phyloP scores from a whole-genome alignment of 2,329 filamentous ascomycete species.

The Alternaria panax region DNA sequence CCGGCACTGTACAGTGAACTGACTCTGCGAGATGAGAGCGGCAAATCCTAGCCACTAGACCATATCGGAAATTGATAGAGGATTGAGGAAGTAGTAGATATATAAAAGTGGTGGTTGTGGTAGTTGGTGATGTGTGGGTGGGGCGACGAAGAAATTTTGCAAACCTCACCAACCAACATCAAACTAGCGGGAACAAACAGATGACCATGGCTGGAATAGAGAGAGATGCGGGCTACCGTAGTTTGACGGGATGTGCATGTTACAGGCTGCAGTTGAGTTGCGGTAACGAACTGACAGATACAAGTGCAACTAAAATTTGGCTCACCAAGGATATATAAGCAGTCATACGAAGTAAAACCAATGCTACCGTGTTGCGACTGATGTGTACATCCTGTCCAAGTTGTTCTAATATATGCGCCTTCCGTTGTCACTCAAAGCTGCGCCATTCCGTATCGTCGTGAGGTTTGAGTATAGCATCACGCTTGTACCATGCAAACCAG shows the following conservation, averaged over 20 bases:
- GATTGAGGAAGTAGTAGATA: fast-evolving
- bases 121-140: background rate
- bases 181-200: background rate
- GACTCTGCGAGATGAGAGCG: constrained; percentile 21
- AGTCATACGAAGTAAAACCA: background rate
- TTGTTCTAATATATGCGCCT: background rate
- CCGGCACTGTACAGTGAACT: constrained; percentile 18
- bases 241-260: background rate
- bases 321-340: background rate
- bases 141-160: background rate
- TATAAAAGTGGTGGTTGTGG: background rate
- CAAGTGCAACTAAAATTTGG: no score
- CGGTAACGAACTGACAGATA: background rate
- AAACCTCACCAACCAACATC: background rate
- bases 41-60: constrained; percentile 27
- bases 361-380: background rate
- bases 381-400: background rate
- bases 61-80: constrained; percentile 22
- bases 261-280: background rate
- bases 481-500: constrained; percentile 39
- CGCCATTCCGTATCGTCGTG: background rate
- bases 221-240: no score
- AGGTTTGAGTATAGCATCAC: background rate
- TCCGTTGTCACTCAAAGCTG: background rate
- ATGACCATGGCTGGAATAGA: background rate